Evolutionary conservation across 2,329 filamentous ascomycete genomes (phyloP).

Genomic region (Annulohypoxylon truncatum): DNA sequence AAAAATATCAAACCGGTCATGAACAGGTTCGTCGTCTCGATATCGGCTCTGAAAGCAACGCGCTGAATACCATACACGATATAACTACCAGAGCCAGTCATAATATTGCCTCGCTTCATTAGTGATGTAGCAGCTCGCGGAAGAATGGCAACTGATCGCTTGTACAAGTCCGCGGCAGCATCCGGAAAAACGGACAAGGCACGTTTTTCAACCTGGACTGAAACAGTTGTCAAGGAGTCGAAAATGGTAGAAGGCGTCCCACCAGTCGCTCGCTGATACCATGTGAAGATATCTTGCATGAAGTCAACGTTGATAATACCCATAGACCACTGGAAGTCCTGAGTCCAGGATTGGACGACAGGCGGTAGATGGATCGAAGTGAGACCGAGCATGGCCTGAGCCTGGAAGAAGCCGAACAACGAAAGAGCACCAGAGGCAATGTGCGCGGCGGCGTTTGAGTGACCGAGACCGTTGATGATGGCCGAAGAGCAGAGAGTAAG

Average conservation of each 20-base stretch:
- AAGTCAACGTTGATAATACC: constrained; percentile 84
- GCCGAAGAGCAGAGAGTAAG: constrained; percentile 82
- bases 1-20: constrained; percentile 87
- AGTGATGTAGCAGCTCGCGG: constrained; percentile 51
- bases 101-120: constrained; percentile 60
- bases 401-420: constrained; percentile 88
- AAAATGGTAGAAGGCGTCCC: constrained; percentile 80
- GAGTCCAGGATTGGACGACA: constrained; percentile 86
- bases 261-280: constrained; percentile 89
- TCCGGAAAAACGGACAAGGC: constrained; percentile 50
- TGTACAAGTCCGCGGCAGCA: constrained; percentile 47
- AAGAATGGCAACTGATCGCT: constrained; percentile 46
- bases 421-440: constrained; percentile 86
- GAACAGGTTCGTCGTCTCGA: constrained; percentile 87
- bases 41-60: constrained; percentile 82
- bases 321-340: constrained; percentile 94
- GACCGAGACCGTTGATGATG: constrained; percentile 82
- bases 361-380: constrained; percentile 79
- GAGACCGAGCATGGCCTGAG: constrained; percentile 85
- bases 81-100: constrained; percentile 59
- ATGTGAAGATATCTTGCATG: constrained; percentile 82
- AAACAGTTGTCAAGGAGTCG: constrained; percentile 74
- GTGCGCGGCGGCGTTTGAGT: constrained; percentile 88
- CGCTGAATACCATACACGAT: constrained; percentile 80
- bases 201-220: constrained; percentile 77